These are phyloP conservation scores for Linderina pennispora DNA, from an alignment of 192 early-diverging fungal genomes.

Conservation along the genomic window DNA sequence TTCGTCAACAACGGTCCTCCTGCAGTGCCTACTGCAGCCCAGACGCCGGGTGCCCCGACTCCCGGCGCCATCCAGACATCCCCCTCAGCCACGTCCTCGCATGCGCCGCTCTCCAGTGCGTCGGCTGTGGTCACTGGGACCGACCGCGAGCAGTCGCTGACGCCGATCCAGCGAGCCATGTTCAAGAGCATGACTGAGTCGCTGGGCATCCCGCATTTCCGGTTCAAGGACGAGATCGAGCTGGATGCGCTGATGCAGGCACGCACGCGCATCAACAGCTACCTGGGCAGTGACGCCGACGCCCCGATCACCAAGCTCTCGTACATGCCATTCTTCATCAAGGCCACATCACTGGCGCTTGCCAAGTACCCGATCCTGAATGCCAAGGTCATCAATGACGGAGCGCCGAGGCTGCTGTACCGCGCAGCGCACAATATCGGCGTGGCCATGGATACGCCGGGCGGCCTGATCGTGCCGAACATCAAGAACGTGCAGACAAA, in stretches of 20 bases:
- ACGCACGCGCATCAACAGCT: slow-evolving; percentile 60
- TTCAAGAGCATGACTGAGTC: slow-evolving; percentile 94
- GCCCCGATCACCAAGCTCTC: slow-evolving; percentile 66
- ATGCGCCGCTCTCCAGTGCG: slow-evolving; percentile 15
- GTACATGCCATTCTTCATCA: slow-evolving; percentile 95
- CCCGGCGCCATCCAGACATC: slow-evolving; percentile 37
- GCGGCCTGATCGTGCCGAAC: slow-evolving; percentile 89
- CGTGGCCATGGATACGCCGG: slow-evolving; percentile 96
- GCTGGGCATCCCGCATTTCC: slow-evolving; percentile 89
- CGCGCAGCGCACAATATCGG: slow-evolving; percentile 85
- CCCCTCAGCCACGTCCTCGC: slow-evolving; percentile 12
- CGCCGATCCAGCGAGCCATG: slow-evolving; percentile 93
- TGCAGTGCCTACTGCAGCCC: slow-evolving; percentile 3
- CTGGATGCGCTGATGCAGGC: slow-evolving; percentile 62
- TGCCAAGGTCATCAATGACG: slow-evolving; percentile 52
- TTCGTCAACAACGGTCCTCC: slow-evolving; percentile 1
- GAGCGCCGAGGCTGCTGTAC: slow-evolving; percentile 59
- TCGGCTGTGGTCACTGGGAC: slow-evolving; percentile 18
- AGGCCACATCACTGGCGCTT: slow-evolving; percentile 79
- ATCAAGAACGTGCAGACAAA: slow-evolving; percentile 86
- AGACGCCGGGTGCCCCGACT: too few species aligned
- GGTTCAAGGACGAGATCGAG: slow-evolving; percentile 86
- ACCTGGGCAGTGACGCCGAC: slow-evolving; percentile 48
- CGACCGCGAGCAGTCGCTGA: slow-evolving; percentile 62
- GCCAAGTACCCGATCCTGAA: slow-evolving; percentile 84